These are phyloP conservation scores for Dryadomyces quercivorus DNA, from an alignment of 2,329 filamentous ascomycete species.

Conservation along the genomic window DNA sequence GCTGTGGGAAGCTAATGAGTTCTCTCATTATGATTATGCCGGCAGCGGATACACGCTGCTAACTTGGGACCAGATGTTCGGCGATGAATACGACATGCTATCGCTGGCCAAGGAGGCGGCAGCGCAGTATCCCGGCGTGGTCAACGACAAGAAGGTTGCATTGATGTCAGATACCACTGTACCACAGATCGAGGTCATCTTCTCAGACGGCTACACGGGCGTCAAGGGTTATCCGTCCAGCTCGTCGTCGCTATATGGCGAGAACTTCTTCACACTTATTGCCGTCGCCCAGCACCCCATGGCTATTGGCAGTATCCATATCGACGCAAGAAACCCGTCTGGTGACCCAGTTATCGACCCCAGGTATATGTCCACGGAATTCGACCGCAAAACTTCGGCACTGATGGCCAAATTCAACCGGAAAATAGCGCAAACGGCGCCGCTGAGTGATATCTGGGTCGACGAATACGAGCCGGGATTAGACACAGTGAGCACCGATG, in stretches of 20 bases:
- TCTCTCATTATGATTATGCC: conserved; percentile 27
- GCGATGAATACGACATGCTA: conserved; percentile 19
- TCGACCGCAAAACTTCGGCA: conserved; percentile 16
- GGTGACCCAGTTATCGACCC: conserved; percentile 22
- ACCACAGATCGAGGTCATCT: conserved; percentile 29
- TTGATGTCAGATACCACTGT: conserved; percentile 24
- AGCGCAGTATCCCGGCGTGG: neutral
- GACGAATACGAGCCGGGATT: conserved; percentile 23
- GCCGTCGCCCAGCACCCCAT: conserved; percentile 19
- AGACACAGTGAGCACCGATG: conserved; percentile 7
- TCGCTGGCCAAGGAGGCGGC: neutral
- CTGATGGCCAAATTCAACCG: conserved; percentile 18
- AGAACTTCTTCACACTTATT: conserved; percentile 18
- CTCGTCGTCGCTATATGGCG: conserved; percentile 10
- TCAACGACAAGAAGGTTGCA: conserved; percentile 26
- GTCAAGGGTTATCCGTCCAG: conserved; percentile 21
- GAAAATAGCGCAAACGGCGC: conserved; percentile 19
- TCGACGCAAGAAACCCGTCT: conserved; percentile 21
- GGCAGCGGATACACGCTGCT: conserved; percentile 27
- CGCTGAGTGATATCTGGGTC: conserved; percentile 19
- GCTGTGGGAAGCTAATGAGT: conserved; percentile 19
- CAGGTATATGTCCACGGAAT: conserved; percentile 18
- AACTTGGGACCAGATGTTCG: conserved; percentile 25
- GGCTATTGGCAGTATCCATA: conserved; percentile 20
- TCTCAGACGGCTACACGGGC: conserved; percentile 32